Evolutionary conservation across 176 grass and related monocot species (phyloP).

Genomic region (Urochloa ruziziensis): DNA sequence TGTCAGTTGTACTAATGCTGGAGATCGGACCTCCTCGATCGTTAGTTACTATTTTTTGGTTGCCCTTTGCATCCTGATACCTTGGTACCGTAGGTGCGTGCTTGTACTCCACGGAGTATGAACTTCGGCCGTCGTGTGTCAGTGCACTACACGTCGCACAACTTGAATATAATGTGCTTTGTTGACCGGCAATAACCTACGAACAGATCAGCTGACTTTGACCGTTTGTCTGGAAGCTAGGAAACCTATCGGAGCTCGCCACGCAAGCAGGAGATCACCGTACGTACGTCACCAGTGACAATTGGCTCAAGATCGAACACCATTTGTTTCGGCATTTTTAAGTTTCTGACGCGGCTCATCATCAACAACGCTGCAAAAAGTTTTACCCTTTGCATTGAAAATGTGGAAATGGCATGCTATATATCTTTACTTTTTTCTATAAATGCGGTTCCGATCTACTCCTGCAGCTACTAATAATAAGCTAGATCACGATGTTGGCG

Average conservation of each 20-base stretch:
- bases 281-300: background rate
- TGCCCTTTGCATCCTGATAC: background rate
- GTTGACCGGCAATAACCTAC: slow-evolving; percentile 17
- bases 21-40: too few relatives aligned
- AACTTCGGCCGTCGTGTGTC: background rate
- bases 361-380: background rate
- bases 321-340: background rate
- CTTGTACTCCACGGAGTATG: background rate
- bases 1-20: too few relatives aligned
- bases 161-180: background rate
- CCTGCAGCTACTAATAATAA: too few relatives aligned
- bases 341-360: background rate
- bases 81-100: background rate
- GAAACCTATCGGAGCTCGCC: background rate
- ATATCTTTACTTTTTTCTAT: background rate
- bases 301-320: background rate
- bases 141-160: background rate
- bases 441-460: background rate
- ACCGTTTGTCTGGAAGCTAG: too few relatives aligned
- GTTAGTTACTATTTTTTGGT: too few relatives aligned
- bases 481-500: background rate
- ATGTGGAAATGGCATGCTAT: background rate
- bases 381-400: background rate
- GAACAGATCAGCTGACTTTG: slow-evolving; percentile 26
- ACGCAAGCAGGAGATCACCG: too few relatives aligned